A percentile compares a stretch with the other conserved stretches of the same genome.
phyloP scores from a whole-genome alignment of 768 basidiomycete genomes.

The Podaxis rugospora region DNA sequence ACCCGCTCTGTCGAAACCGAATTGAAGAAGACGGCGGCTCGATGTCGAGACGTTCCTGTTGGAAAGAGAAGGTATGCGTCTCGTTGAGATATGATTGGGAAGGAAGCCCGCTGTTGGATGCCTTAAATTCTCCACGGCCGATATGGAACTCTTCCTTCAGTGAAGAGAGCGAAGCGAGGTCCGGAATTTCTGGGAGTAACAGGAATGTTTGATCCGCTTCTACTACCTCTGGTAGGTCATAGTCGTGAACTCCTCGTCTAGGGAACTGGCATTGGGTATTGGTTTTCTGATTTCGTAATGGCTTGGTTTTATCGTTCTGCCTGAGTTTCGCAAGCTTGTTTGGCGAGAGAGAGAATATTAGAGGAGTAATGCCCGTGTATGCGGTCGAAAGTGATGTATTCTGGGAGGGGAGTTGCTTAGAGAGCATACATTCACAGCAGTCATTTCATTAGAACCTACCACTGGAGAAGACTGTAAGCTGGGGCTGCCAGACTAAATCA shows the following conservation, averaged over 20 bases:
- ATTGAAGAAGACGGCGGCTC: constrained; percentile 6
- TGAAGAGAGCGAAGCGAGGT: constrained; percentile 3
- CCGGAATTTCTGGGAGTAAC: constrained; percentile 8
- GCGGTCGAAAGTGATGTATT: constrained; percentile 8
- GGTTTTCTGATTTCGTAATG: background rate
- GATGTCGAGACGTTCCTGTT: background rate
- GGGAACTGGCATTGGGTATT: background rate
- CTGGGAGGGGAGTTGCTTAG: background rate
- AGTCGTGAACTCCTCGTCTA: background rate
- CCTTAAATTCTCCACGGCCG: background rate
- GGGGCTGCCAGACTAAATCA: background rate
- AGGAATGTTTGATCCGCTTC: background rate
- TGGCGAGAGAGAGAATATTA: background rate
- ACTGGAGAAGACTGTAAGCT: constrained; percentile 7
- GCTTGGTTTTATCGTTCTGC: background rate
- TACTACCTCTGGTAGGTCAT: background rate
- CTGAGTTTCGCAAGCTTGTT: background rate
- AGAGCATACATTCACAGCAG: background rate
- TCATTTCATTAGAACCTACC: background rate
- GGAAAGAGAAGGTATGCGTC: background rate
- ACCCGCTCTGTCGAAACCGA: background rate
- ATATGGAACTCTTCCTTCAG: background rate
- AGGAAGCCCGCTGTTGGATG: background rate
- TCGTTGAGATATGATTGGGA: background rate
- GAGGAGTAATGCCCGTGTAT: background rate